Percentiles rank a stretch among this genome's conserved stretches.
phyloP scores from a whole-genome alignment of 225 moss, liverwort and hornwort species.

The Pleurozium schreberi region DNA sequence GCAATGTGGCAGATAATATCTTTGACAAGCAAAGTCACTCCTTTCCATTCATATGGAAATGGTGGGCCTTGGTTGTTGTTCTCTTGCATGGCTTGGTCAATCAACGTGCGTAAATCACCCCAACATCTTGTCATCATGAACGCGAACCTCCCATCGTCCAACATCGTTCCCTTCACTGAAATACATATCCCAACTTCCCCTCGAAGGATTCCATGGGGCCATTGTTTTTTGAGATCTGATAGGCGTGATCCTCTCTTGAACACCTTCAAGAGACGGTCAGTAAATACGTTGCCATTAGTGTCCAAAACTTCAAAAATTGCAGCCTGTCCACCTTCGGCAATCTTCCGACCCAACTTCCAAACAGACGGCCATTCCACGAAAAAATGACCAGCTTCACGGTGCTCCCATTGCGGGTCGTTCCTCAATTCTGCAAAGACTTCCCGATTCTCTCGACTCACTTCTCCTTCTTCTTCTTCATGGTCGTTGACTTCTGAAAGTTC shows the following conservation, averaged over 20 bases:
- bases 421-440: background rate
- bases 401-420: background rate
- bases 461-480: no score
- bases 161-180: rapidly evolving
- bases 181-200: rapidly evolving
- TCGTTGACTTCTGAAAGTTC: background rate
- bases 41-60: background rate
- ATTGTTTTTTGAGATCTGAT: background rate
- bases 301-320: rapidly evolving
- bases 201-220: background rate
- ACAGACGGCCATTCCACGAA: rapidly evolving
- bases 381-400: rapidly evolving
- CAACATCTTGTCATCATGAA: rapidly evolving
- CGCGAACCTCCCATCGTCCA: background rate
- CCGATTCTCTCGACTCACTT: background rate
- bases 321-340: background rate
- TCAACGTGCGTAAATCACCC: background rate
- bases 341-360: background rate
- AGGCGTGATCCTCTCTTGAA: background rate
- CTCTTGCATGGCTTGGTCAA: background rate
- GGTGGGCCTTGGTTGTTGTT: background rate
- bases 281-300: rapidly evolving
- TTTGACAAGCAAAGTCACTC: rapidly evolving
- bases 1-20: rapidly evolving
- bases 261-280: rapidly evolving